phyloP scores from a whole-genome alignment of 306 rosid genomes.

The Carpinus fangiana region DNA sequence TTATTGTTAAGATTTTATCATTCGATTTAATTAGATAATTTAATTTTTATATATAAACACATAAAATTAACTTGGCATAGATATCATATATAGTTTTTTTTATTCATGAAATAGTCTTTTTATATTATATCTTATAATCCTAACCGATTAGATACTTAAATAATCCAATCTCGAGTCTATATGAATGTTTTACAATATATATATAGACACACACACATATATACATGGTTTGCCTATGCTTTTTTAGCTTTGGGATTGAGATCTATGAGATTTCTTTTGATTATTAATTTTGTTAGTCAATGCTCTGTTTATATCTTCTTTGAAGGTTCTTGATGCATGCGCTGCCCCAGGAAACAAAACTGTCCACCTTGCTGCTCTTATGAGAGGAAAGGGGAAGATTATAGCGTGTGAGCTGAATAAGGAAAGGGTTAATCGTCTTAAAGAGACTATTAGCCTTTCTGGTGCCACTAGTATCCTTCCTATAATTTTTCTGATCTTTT shows the following conservation, averaged over 20 bases:
- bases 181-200: too few relatives aligned
- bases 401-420: conserved; percentile 79
- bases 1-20: too few relatives aligned
- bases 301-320: conserved; percentile 30
- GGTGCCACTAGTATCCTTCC: conserved; percentile 85
- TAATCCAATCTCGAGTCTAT: too few relatives aligned
- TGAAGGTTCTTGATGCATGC: conserved; percentile 94
- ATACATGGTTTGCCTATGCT: not conserved
- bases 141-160: too few relatives aligned
- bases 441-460: conserved; percentile 69
- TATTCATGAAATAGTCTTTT: too few relatives aligned
- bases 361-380: conserved; percentile 87
- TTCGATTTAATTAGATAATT: too few relatives aligned
- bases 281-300: conserved; percentile 8
- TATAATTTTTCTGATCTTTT: not conserved
- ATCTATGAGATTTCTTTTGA: not conserved
- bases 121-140: too few relatives aligned
- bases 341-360: conserved; percentile 98
- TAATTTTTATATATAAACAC: too few relatives aligned
- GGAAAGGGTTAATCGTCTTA: conserved; percentile 66
- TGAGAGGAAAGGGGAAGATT: conserved; percentile 73
- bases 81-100: too few relatives aligned
- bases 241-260: not conserved
- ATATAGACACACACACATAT: too few relatives aligned
- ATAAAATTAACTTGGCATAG: too few relatives aligned